A percentile compares a stretch with the other conserved stretches of the same genome.
phyloP scores from a whole-genome alignment of 306 rosid species.

The Lupinus albus region DNA sequence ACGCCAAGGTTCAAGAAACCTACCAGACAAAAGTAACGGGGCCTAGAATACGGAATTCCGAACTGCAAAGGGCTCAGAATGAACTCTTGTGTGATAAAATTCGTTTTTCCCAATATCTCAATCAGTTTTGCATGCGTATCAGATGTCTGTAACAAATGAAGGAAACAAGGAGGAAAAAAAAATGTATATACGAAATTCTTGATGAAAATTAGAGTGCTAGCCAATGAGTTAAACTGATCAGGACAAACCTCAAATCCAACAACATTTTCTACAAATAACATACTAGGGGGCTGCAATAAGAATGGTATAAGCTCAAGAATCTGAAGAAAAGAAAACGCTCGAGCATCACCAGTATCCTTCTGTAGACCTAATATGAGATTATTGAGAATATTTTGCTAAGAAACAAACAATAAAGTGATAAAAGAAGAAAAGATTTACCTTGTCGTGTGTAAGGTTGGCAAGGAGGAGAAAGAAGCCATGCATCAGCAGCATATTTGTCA shows the following conservation, averaged over 20 bases:
- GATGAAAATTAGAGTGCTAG: slow-evolving; percentile 18
- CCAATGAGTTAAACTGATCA: slow-evolving; percentile 28
- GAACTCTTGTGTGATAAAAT: slow-evolving; percentile 77
- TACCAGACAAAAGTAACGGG: slow-evolving; percentile 97
- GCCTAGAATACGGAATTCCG: slow-evolving; percentile 96
- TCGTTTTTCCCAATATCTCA: slow-evolving; percentile 65
- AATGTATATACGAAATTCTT: slow-evolving; percentile 19
- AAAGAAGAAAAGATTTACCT: slow-evolving; percentile 50
- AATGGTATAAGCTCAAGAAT: slow-evolving; percentile 84
- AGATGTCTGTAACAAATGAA: slow-evolving; percentile 65
- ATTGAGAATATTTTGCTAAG: slow-evolving; percentile 40
- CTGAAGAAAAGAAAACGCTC: slow-evolving; percentile 90
- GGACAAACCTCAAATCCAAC: slow-evolving; percentile 91
- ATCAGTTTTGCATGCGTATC: slow-evolving; percentile 77
- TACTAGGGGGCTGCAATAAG: slow-evolving; percentile 60
- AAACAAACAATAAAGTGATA: slow-evolving; percentile 20
- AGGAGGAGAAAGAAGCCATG: slow-evolving; percentile 98
- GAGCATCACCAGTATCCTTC: slow-evolving; percentile 87
- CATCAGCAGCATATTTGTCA: slow-evolving; percentile 66
- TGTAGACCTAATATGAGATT: slow-evolving; percentile 72
- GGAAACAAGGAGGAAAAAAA: not conserved
- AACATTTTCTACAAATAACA: slow-evolving; percentile 91
- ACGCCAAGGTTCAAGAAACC: slow-evolving; percentile 12
- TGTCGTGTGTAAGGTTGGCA: slow-evolving; percentile 99
- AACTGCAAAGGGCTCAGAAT: slow-evolving; percentile 90